Evolutionary conservation across 768 basidiomycete species (phyloP).

Genomic region (Dioszegia aurantiaca): DNA sequence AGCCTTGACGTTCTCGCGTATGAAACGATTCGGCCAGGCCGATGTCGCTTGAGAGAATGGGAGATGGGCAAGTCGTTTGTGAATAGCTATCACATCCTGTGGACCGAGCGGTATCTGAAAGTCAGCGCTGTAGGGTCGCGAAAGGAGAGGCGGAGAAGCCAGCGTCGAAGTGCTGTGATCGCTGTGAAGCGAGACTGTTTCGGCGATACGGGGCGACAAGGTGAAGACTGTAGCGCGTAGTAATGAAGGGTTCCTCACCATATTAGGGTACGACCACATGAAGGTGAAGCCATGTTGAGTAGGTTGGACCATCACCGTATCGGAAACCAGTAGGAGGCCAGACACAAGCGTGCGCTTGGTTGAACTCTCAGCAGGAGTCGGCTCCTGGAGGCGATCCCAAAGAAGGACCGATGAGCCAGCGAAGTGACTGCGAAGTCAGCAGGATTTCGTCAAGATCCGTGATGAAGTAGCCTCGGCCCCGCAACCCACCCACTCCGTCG

Average conservation of each 20-base stretch:
- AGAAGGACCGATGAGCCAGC: slow-evolving; percentile 44
- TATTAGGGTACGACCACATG: slow-evolving; percentile 49
- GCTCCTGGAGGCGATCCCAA: slow-evolving; percentile 47
- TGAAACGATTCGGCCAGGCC: slow-evolving; percentile 45
- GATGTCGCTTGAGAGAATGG: slow-evolving; percentile 45
- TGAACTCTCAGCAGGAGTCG: slow-evolving; percentile 30
- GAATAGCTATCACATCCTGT: slow-evolving; percentile 26
- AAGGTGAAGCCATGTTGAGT: slow-evolving; percentile 46
- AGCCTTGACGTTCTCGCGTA: slow-evolving; percentile 38
- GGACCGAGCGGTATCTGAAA: slow-evolving; percentile 47
- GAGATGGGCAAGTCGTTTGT: slow-evolving; percentile 19
- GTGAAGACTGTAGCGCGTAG: background rate
- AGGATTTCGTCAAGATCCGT: too few relatives aligned
- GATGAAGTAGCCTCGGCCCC: too few relatives aligned
- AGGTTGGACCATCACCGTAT: slow-evolving; percentile 51
- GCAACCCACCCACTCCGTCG: too few relatives aligned
- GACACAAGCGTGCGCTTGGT: slow-evolving; percentile 35
- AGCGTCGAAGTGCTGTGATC: background rate
- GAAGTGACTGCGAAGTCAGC: slow-evolving; percentile 39
- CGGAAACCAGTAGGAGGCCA: slow-evolving; percentile 46
- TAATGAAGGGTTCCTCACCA: slow-evolving; percentile 36
- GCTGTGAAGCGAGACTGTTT: too few relatives aligned
- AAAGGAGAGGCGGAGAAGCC: background rate
- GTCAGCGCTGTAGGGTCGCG: background rate
- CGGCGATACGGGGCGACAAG: background rate